Base-by-base conservation (phyloP, 2,329 filamentous ascomycete species). In the Botryotinia convoluta region DNA sequence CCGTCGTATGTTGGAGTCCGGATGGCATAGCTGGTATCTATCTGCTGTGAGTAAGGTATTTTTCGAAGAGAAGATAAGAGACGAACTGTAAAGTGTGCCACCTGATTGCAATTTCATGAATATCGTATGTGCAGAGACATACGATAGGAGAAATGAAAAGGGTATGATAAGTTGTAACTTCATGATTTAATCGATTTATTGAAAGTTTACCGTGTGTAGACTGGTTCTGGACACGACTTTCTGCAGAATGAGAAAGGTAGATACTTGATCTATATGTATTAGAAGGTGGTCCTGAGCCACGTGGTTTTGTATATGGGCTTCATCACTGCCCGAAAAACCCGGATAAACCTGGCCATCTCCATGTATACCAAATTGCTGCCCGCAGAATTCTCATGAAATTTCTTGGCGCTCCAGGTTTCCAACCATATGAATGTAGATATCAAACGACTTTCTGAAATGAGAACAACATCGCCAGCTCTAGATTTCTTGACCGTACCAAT, bases 1-100 rank as follows among this genome's bases (percentile, higher is more conserved):
- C 72, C 72, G 51, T 73, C 72, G n/a, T 73, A 73, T 32, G 60
- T 64, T 72, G 72, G 72, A 35, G 44, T 62, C 45, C 72, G 44
- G 44, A 73, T 72, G 18, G 59, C 72, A 45, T 65, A 63, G 44
- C 72, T 65, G 32, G 64, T 72, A 51, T 65, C 72, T 73, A 26
- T 39, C 51, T 32, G 18, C n/a, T 4, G n/a, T 73, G 22, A 73
- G 72, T 32, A 1, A 22, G 35, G 6, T n/a, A 32, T 37, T 45
- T 35, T 1, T 26, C 3, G 20, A 16, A 26, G 10, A 7, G 2
- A 26, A 14, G 1, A 26, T n/a, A 1, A n/a, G 26, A 42, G 39
- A 65, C 69, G 20, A 22, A 73, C 72, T 65, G 61, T 73, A 73
- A 35, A 63, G 68, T 20, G 69, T 72, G 22, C 69, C 69, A 2